A percentile compares a stretch with the other conserved stretches of the same genome.
Conservation (phyloP, 2,329 filamentous ascomycete species). For the Pseudogymnoascus sp. region DNA sequence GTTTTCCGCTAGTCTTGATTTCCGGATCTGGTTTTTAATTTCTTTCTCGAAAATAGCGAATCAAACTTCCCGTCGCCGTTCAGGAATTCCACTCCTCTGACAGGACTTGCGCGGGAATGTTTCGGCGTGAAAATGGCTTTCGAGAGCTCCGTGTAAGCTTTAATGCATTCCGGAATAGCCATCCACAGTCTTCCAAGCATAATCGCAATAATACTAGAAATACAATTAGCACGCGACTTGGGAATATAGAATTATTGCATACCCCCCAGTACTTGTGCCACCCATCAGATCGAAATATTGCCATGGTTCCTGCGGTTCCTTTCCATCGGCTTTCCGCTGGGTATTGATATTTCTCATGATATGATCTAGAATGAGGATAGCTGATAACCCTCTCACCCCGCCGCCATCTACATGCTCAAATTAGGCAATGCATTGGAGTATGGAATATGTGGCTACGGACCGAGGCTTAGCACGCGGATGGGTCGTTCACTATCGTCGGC, state of each 20-base stretch:
- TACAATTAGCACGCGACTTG: background rate
- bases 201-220: constrained; percentile 28
- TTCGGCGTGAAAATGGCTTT: constrained; percentile 7
- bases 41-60: background rate
- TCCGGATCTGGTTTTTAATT: background rate
- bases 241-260: background rate
- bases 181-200: constrained; percentile 32
- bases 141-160: constrained; percentile 20
- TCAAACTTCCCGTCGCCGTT: background rate
- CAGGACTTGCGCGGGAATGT: background rate
- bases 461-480: background rate
- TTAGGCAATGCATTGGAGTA: background rate
- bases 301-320: constrained; percentile 28
- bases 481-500: background rate
- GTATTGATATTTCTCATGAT: background rate
- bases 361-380: background rate
- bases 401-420: background rate
- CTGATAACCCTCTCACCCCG: background rate
- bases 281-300: constrained; percentile 47
- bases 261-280: constrained; percentile 42
- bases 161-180: constrained; percentile 27
- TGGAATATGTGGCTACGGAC: background rate
- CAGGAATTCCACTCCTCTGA: background rate
- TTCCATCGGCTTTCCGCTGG: background rate
- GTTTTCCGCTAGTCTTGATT: background rate